Percentiles rank a stretch among this genome's conserved stretches.
Evolutionary conservation across 305 asterid species (phyloP).

Genomic region (Fraxinus floribunda): DNA sequence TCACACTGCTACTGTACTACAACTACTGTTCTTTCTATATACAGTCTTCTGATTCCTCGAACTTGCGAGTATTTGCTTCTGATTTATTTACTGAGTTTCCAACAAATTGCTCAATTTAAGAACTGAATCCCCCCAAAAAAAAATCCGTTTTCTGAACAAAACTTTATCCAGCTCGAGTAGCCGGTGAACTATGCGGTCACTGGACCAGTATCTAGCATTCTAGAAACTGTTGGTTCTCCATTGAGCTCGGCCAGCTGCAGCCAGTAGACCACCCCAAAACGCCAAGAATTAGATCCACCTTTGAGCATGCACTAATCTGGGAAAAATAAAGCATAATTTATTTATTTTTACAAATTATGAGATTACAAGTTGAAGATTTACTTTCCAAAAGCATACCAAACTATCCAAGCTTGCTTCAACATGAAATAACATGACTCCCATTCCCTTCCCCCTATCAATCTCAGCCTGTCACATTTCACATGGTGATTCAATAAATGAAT

Average conservation of each 20-base stretch:
- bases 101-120: conserved; percentile 8
- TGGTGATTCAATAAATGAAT: neutral
- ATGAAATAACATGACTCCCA: conserved; percentile 81
- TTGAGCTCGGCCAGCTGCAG: conserved; percentile 81
- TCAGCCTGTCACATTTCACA: conserved; percentile 60
- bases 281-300: conserved; percentile 74
- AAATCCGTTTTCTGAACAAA: conserved; percentile 42
- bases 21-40: conserved; percentile 49
- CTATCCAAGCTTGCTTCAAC: conserved; percentile 72
- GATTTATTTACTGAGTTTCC: conserved; percentile 33
- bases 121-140: neutral
- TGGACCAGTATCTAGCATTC: conserved; percentile 51
- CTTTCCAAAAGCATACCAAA: conserved; percentile 52
- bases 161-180: conserved; percentile 43
- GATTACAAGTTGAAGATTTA: neutral
- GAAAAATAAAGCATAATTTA: neutral
- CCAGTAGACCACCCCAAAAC: conserved; percentile 93
- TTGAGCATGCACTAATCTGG: conserved; percentile 68
- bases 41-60: conserved; percentile 43
- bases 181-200: conserved; percentile 32
- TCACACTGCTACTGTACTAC: conserved; percentile 31
- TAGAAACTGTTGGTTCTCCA: conserved; percentile 46
- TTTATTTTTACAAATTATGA: neutral
- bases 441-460: conserved; percentile 63
- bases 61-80: conserved; percentile 31